Conservation (phyloP, 371 early-diverging fungal species). For the Actinomucor elegans region DNA sequence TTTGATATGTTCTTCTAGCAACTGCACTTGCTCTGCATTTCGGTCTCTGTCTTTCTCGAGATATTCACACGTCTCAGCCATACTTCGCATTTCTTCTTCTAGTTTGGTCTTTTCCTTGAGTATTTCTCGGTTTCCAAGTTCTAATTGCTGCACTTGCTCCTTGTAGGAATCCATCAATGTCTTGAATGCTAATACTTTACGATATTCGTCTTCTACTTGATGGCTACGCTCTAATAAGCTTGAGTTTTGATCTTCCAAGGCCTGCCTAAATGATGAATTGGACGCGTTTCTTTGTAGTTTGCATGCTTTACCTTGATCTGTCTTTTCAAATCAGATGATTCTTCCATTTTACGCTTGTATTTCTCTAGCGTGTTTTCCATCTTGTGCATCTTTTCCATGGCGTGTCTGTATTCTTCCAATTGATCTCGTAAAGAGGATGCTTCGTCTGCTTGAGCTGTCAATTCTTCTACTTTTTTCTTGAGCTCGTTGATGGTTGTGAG, state of each 20-base stretch:
- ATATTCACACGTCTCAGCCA: conserved; percentile 60
- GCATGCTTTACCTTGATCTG: conserved; percentile 67
- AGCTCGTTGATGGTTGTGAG: conserved; percentile 62
- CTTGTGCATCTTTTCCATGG: conserved; percentile 84
- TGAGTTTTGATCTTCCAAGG: conserved; percentile 81
- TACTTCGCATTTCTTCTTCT: conserved; percentile 66
- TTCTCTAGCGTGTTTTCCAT: conserved; percentile 88
- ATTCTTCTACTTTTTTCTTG: conserved; percentile 62
- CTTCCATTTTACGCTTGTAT: conserved; percentile 90
- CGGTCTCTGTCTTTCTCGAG: conserved; percentile 67
- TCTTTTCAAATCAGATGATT: conserved; percentile 74
- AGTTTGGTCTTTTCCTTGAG: conserved; percentile 66
- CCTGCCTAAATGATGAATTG: conserved; percentile 21
- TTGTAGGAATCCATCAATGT: conserved; percentile 85
- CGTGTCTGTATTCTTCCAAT: conserved; percentile 85
- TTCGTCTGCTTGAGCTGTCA: conserved; percentile 74
- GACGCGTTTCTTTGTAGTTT: no score
- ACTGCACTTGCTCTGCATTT: conserved; percentile 75
- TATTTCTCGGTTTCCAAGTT: conserved; percentile 64
- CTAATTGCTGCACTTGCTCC: conserved; percentile 76
- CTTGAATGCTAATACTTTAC: conserved; percentile 76
- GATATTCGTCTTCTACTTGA: conserved; percentile 86
- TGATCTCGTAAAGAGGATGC: conserved; percentile 74
- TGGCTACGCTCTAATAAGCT: conserved; percentile 69
- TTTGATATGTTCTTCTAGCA: conserved; percentile 78